phyloP scores from a whole-genome alignment of 306 rosid species.

The Lithocarpus polystachyus region DNA sequence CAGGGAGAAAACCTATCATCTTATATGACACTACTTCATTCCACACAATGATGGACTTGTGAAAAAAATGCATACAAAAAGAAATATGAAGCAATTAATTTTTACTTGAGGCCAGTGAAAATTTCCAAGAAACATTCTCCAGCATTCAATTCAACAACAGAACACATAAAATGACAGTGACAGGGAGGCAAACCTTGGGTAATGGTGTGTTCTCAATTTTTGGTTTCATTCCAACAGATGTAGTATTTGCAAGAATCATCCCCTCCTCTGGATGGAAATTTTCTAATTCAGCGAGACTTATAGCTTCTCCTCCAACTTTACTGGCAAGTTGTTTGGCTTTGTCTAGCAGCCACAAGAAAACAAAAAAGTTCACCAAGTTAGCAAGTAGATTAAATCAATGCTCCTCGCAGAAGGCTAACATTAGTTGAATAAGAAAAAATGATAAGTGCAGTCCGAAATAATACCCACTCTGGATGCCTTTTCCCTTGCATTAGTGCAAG shows the following conservation, averaged over 20 bases:
- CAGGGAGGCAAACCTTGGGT: slow-evolving; percentile 40
- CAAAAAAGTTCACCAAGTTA: background rate
- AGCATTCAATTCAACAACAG: background rate
- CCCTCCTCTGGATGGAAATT: slow-evolving; percentile 55
- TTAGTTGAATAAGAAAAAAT: background rate
- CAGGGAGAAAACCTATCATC: no score
- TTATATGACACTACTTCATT: background rate
- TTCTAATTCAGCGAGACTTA: slow-evolving; percentile 41
- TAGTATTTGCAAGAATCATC: slow-evolving; percentile 60
- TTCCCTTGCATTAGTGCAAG: no score
- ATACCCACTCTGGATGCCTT: no score
- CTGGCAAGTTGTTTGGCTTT: slow-evolving; percentile 52
- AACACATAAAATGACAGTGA: background rate
- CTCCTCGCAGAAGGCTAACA: background rate
- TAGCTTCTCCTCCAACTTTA: slow-evolving; percentile 58
- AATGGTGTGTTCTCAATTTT: slow-evolving; percentile 37
- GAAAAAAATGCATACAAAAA: background rate
- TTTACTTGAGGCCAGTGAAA: background rate
- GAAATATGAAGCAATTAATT: background rate
- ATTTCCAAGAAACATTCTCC: background rate
- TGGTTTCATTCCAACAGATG: slow-evolving; percentile 65
- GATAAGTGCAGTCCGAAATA: no score
- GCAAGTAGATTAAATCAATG: background rate
- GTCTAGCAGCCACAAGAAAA: slow-evolving; percentile 25
- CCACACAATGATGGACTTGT: background rate